Conservation (phyloP, 192 early-diverging fungal genomes). For the Coemansia sp. region DNA sequence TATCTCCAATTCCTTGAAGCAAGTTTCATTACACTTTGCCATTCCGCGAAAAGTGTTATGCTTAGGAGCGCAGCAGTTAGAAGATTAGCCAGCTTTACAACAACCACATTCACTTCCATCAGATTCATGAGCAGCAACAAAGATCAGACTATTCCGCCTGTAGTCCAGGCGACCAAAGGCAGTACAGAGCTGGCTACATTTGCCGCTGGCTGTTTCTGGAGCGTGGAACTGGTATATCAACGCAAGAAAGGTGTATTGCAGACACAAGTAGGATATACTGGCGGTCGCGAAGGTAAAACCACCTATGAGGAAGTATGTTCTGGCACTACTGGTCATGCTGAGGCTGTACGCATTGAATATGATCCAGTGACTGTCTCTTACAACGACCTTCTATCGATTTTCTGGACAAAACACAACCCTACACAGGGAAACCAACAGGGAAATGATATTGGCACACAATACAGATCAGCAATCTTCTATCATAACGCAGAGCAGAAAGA, state of each 20-base stretch:
- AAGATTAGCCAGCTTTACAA: slow-evolving; percentile 16
- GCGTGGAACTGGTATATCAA: slow-evolving; percentile 53
- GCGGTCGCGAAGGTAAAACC: slow-evolving; percentile 42
- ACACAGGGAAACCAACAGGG: slow-evolving; percentile 87
- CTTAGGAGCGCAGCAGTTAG: slow-evolving; percentile 5
- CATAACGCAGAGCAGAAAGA: slow-evolving; percentile 71
- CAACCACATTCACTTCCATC: slow-evolving; percentile 12
- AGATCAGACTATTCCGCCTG: slow-evolving; percentile 28
- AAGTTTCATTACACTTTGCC: neutral
- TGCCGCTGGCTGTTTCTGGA: slow-evolving; percentile 96
- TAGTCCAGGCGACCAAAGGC: slow-evolving; percentile 18
- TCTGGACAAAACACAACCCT: slow-evolving; percentile 85
- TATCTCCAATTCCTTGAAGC: too few species aligned
- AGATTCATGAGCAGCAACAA: slow-evolving; percentile 23
- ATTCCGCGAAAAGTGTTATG: slow-evolving; percentile 6
- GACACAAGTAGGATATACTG: slow-evolving; percentile 68
- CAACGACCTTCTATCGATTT: slow-evolving; percentile 72
- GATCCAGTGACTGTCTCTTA: slow-evolving; percentile 72
- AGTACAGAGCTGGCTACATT: slow-evolving; percentile 67
- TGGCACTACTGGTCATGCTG: slow-evolving; percentile 77
- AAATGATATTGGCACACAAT: slow-evolving; percentile 80
- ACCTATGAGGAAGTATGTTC: slow-evolving; percentile 55
- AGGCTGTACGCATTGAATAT: slow-evolving; percentile 78
- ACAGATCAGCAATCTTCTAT: slow-evolving; percentile 86
- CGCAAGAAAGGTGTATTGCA: slow-evolving; percentile 50